phyloP scores from a whole-genome alignment of 31 red algal genomes.

The Porphyra umbilicalis region DNA sequence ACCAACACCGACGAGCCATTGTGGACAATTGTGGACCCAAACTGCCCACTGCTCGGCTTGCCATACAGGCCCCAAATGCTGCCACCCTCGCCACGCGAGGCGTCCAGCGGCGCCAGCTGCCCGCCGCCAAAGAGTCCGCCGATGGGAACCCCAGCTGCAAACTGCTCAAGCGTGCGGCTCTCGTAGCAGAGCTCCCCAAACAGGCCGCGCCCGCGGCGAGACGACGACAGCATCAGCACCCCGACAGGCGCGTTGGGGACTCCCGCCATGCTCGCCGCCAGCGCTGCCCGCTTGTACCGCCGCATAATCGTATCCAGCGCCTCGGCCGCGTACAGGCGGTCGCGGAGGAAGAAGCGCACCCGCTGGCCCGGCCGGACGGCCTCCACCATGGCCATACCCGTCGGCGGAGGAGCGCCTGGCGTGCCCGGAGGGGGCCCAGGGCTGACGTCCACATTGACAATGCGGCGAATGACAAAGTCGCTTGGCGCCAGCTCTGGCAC shows the following conservation, averaged over 20 bases:
- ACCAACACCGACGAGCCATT: neutral
- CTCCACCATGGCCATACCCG: constrained; percentile 37
- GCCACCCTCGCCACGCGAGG: neutral
- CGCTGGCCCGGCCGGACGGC: constrained; percentile 51
- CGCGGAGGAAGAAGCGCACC: constrained; percentile 54
- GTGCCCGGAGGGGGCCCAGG: neutral
- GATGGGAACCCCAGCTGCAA: constrained; percentile 53
- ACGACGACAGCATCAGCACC: constrained; percentile 54
- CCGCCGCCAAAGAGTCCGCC: constrained; percentile 54
- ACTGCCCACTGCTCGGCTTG: neutral
- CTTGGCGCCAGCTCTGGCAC: neutral
- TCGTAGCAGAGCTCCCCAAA: constrained; percentile 52
- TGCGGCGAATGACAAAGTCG: constrained; percentile 54
- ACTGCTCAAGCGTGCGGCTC: constrained; percentile 33
- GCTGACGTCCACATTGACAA: constrained; percentile 38
- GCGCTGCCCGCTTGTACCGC: constrained; percentile 55
- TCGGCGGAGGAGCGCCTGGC: neutral
- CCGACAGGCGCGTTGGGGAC: constrained; percentile 78
- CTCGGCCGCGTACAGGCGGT: constrained; percentile 28
- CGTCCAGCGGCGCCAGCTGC: constrained; percentile 24
- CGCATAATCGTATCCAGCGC: constrained; percentile 53
- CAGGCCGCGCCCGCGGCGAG: constrained; percentile 24
- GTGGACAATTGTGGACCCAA: neutral
- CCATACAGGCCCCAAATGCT: neutral
- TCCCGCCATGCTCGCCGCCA: constrained; percentile 65